Evolutionary conservation across 2,329 filamentous ascomycete species (phyloP).

Genomic region (Madurella mycetomatis): DNA sequence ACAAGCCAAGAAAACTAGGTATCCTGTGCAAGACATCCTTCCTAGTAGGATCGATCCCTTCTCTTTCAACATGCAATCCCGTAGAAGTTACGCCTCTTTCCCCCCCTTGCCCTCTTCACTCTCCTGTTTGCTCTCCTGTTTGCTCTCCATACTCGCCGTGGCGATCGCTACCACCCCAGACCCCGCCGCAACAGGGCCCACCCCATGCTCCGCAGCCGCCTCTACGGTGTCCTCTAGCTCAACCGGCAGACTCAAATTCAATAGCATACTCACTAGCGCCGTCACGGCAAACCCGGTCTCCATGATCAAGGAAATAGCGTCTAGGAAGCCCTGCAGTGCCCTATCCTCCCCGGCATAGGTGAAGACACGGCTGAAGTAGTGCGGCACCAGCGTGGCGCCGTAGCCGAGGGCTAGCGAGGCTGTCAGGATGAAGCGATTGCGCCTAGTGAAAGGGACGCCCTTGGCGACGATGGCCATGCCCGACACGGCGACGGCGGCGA

Average conservation of each 20-base stretch:
- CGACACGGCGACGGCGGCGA: conserved; percentile 69
- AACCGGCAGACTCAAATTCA: conserved; percentile 69
- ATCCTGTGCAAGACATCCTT: not conserved
- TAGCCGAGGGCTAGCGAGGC: conserved; percentile 70
- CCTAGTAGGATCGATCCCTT: not conserved
- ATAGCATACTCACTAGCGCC: conserved; percentile 64
- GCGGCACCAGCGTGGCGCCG: conserved; percentile 61
- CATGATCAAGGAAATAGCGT: conserved; percentile 69
- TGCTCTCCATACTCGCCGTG: too few species aligned
- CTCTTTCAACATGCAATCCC: not conserved
- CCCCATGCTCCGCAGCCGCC: conserved; percentile 9
- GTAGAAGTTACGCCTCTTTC: not conserved
- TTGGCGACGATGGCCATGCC: conserved; percentile 72
- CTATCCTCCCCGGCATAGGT: conserved; percentile 66
- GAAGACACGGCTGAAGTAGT: conserved; percentile 68
- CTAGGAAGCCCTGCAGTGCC: conserved; percentile 66
- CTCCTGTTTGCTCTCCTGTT: too few species aligned
- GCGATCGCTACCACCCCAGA: too few species aligned
- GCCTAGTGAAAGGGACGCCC: conserved; percentile 67
- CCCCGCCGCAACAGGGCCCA: too few species aligned
- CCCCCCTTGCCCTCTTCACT: not conserved
- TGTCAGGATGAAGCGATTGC: conserved; percentile 78
- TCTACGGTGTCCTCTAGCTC: conserved; percentile 63
- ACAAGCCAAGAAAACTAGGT: not conserved
- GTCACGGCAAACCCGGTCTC: conserved; percentile 72